These are phyloP conservation scores for Vicia faba DNA, from an alignment of 306 rosid species.

Conservation along the genomic window DNA sequence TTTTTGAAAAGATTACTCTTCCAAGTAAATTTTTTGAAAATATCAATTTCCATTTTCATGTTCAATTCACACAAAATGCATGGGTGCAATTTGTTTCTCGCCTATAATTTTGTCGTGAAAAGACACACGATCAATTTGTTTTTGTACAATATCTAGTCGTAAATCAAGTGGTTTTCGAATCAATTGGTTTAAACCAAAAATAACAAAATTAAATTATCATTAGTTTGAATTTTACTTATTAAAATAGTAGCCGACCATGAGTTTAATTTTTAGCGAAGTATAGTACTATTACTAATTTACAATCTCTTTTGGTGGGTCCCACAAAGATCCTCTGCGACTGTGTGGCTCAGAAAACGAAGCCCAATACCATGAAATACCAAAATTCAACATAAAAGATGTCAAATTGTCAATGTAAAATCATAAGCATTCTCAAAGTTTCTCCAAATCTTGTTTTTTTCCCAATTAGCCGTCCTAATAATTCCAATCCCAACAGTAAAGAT, in stretches of 20 bases:
- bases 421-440: background rate
- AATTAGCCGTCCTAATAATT: conserved; percentile 16
- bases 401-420: conserved; percentile 13
- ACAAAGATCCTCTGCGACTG: conserved; percentile 1
- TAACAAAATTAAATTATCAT: no score
- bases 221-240: no score
- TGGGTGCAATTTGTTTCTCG: no score
- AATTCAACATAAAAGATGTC: background rate
- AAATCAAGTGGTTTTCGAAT: no score
- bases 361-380: background rate
- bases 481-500: background rate
- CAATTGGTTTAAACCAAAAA: no score
- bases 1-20: no score
- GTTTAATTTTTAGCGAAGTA: background rate
- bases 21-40: no score
- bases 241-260: background rate
- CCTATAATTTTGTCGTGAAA: no score
- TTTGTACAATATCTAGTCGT: no score
- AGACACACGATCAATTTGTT: no score
- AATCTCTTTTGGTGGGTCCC: background rate
- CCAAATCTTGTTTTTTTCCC: background rate
- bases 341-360: background rate
- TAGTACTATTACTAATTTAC: background rate
- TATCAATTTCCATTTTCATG: no score
- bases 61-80: no score